Percentiles rank a stretch among this genome's conserved stretches.
These are phyloP conservation scores for Hsuehochloa calcarea DNA, from an alignment of 176 grass and related monocot species.

Conservation along the genomic window DNA sequence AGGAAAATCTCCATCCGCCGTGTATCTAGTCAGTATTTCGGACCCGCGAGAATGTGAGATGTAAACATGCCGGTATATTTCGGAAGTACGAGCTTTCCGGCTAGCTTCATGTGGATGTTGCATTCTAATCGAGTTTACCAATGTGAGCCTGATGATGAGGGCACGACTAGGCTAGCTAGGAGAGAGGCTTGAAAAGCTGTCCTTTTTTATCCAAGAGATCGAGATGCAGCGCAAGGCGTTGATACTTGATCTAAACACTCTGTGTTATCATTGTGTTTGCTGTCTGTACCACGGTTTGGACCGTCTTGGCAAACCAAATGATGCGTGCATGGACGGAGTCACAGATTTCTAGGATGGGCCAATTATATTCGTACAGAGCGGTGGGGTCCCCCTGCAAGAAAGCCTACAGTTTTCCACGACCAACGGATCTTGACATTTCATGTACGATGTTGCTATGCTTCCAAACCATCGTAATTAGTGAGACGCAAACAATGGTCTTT, in stretches of 20 bases:
- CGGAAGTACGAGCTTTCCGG: not conserved
- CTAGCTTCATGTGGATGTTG: not conserved
- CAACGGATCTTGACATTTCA: no score
- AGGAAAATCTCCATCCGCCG: no score
- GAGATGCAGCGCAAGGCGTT: not conserved
- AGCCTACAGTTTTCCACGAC: no score
- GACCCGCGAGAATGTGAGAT: no score
- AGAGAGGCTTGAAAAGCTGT: no score
- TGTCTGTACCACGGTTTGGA: not conserved
- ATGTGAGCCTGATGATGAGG: no score
- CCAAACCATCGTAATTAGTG: not conserved
- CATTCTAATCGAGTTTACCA: no score
- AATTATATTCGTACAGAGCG: not conserved
- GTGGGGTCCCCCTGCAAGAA: not conserved
- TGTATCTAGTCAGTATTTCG: no score
- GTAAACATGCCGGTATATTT: not conserved
- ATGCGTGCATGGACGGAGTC: not conserved
- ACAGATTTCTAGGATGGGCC: not conserved
- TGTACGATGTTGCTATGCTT: not conserved
- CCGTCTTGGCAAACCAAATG: no score
- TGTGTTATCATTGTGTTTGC: not conserved
- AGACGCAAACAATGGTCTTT: no score
- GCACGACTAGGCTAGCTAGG: no score
- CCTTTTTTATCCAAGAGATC: no score
- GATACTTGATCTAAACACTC: not conserved